Evolutionary conservation across 1,284 basidiomycete genomes (phyloP).

Genomic region (Gomphus sp.): DNA sequence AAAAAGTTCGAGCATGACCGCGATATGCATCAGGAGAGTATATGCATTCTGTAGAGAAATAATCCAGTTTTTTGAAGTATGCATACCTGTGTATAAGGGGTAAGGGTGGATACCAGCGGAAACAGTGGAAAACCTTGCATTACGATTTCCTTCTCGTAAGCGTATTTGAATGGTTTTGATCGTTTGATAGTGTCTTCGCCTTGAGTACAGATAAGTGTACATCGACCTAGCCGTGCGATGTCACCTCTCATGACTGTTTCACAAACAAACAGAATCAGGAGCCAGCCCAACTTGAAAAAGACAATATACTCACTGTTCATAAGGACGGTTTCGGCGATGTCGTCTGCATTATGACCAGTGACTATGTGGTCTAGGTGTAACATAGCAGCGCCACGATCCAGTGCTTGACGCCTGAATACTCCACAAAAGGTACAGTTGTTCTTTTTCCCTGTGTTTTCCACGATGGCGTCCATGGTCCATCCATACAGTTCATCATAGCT

Average conservation of each 20-base stretch:
- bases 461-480: constrained; percentile 99
- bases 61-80: constrained; percentile 97
- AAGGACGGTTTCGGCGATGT: constrained; percentile 96
- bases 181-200: constrained; percentile 93
- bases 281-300: neutral
- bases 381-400: constrained; percentile 88
- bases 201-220: constrained; percentile 90
- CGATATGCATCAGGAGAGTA: constrained; percentile 98
- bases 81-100: constrained; percentile 65
- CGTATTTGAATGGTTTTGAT: constrained; percentile 98
- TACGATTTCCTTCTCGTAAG: constrained; percentile 99
- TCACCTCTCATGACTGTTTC: constrained; percentile 89
- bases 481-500: constrained; percentile 96
- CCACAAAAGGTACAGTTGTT: constrained; percentile 99
- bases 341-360: constrained; percentile 98
- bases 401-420: constrained; percentile 91
- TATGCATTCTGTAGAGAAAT: constrained; percentile 99
- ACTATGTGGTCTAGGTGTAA: constrained; percentile 96
- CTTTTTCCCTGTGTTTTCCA: constrained; percentile 89
- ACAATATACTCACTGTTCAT: constrained; percentile 81
- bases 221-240: constrained; percentile 87
- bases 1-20: constrained; percentile 87
- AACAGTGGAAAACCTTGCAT: constrained; percentile 51
- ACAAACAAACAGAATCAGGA: constrained; percentile 14
- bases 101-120: neutral